Conservation (phyloP, 768 basidiomycete species). For the Nevesoporus exiguus region DNA sequence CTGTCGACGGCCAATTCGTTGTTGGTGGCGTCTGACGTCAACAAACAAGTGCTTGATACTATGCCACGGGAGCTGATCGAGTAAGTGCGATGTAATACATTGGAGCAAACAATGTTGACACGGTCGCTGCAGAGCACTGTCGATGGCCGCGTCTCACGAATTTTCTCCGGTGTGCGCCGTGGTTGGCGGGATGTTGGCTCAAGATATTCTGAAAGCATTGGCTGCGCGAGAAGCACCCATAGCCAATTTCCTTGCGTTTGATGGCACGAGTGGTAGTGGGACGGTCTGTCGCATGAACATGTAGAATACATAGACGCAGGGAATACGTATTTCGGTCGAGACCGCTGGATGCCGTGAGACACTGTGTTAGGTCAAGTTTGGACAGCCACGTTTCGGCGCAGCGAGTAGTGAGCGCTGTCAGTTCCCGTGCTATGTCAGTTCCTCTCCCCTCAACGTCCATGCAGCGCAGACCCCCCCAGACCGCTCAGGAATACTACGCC, state of each 20-base stretch:
- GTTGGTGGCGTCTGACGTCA: constrained; percentile 61
- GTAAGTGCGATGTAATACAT: constrained; percentile 36
- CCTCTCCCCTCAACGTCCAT: constrained; percentile 24
- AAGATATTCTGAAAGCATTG: constrained; percentile 90
- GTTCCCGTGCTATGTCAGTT: constrained; percentile 10
- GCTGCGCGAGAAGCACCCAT: constrained; percentile 90
- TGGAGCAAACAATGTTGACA: constrained; percentile 4
- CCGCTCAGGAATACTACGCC: constrained; percentile 57
- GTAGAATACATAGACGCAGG: constrained; percentile 17
- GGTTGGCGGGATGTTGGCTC: constrained; percentile 89
- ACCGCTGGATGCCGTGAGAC: constrained; percentile 13
- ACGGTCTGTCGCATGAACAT: constrained; percentile 59
- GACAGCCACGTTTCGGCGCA: constrained; percentile 24
- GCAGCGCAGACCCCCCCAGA: constrained; percentile 43
- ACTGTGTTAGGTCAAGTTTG: constrained; percentile 18
- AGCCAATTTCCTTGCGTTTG: constrained; percentile 88
- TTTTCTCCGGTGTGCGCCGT: constrained; percentile 94
- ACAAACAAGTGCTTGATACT: constrained; percentile 57
- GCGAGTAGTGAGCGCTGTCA: not conserved
- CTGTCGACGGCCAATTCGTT: constrained; percentile 61
- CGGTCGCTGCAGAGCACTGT: constrained; percentile 52
- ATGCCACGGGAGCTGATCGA: constrained; percentile 59
- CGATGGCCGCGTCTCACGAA: constrained; percentile 71
- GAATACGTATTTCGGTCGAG: not conserved
- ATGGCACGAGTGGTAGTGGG: constrained; percentile 75